Percentiles rank a stretch among this genome's conserved stretches.
Evolutionary conservation across 2,329 filamentous ascomycete species (phyloP).

Genomic region (Sporothrix curviconia): DNA sequence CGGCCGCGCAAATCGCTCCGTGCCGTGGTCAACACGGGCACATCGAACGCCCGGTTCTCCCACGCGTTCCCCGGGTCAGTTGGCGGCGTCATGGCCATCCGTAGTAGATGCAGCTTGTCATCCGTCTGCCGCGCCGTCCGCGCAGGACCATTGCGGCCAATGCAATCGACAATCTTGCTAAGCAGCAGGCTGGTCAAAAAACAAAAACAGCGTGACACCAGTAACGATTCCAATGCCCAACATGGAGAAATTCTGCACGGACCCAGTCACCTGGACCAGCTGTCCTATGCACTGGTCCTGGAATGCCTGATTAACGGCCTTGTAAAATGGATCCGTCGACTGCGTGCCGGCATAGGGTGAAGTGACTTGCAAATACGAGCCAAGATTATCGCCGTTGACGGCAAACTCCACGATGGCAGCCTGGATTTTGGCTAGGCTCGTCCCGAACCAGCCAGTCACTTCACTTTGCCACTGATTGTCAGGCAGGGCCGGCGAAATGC

Average conservation of each 20-base stretch:
- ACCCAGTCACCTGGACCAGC: constrained; percentile 1
- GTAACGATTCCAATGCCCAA: constrained; percentile 6
- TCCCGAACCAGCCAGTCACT: constrained; percentile 9
- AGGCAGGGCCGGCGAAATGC: neutral
- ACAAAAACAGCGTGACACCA: neutral
- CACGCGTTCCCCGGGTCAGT: neutral
- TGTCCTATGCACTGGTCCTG: constrained; percentile 10
- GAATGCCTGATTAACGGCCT: neutral
- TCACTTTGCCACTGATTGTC: constrained; percentile 11
- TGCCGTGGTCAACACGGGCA: neutral
- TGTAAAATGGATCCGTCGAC: neutral
- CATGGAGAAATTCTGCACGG: constrained; percentile 12
- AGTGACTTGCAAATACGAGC: neutral
- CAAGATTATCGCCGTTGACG: neutral
- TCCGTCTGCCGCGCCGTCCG: constrained; percentile 1
- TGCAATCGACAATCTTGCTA: neutral
- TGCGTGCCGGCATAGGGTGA: neutral
- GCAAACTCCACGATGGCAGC: constrained; percentile 4
- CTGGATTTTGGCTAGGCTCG: constrained; percentile 10
- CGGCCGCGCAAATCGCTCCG: neutral
- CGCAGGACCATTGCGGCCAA: neutral
- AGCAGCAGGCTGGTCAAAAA: neutral
- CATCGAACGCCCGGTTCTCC: neutral
- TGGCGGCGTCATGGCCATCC: neutral
- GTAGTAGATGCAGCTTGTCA: constrained; percentile 3